These are phyloP conservation scores for Botrytis aclada DNA, from an alignment of 2,329 filamentous ascomycete species.

Conservation along the genomic window DNA sequence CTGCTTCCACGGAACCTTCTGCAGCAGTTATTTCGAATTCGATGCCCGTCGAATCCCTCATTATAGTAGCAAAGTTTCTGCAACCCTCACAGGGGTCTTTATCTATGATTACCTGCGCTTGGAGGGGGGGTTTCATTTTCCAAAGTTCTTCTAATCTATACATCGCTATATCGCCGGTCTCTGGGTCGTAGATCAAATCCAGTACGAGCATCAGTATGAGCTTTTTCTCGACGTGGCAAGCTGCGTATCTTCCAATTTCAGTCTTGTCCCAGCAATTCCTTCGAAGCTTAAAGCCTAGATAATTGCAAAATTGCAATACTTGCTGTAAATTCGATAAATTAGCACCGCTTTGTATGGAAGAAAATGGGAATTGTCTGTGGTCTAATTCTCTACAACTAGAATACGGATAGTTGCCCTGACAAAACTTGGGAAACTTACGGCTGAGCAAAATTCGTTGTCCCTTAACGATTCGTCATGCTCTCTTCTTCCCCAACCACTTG, in stretches of 20 bases:
- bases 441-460: constrained; percentile 13
- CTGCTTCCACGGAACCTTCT: constrained; percentile 1
- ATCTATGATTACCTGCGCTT: neutral
- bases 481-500: constrained; percentile 1
- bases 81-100: constrained; percentile 9
- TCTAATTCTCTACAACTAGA: neutral
- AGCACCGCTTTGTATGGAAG: neutral
- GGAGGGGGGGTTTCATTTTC: neutral
- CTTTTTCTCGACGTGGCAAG: constrained; percentile 17
- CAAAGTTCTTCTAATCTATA: constrained; percentile 1
- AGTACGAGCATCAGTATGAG: constrained; percentile 2
- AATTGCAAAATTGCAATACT: constrained; percentile 13
- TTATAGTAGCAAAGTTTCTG: neutral
- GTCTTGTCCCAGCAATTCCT: constrained; percentile 8
- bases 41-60: constrained; percentile 4
- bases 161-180: constrained; percentile 4
- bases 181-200: neutral
- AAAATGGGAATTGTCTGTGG: neutral
- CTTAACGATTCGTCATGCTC: neutral
- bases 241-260: constrained; percentile 6
- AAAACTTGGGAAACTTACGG: neutral
- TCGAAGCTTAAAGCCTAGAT: constrained; percentile 1
- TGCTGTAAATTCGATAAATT: neutral
- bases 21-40: neutral
- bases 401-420: neutral